Evolutionary conservation across 768 basidiomycete species (phyloP), one percentile per base, ranked within the genome.

Genomic region (Mycena leptocephala): DNA sequence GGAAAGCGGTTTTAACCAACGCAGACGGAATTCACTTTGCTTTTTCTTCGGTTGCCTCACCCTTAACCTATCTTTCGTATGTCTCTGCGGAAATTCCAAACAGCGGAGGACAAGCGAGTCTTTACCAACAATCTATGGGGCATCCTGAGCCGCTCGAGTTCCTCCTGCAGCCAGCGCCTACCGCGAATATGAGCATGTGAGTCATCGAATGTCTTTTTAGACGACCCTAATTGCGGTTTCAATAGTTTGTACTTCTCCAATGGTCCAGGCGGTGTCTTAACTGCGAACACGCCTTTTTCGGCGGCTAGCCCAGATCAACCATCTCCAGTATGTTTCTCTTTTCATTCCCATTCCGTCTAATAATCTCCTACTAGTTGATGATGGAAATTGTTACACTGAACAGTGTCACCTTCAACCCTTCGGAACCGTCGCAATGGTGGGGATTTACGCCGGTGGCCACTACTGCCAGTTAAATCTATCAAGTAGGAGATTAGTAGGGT

Each of bases 31-130:
- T 28, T 68, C 51, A 55, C 37, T 55, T 68, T 56, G 33, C 66
- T 28, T 68, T 68, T 68, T 16, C 51, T 39, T 68, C 66, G 51
- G 66, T 68, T 68, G 66, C 66, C 51, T 37, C 66, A 30, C 66
- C 66, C 66, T 68, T 28, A 20, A 68, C 53, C 53, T 68, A 68
- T 56, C 66, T 68, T 68, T 68, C 66, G 53, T 26, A 68, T 68
- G 66, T 68, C 66, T 68, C 66, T 39, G 66, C 66, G 51, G 66
- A 68, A 68, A 68, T 68, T 68, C 66, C 66, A 39, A 68, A 68
- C 48, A 68, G 66, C 35, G 66, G 66, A 68, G 66, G 66, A 28
- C 66, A 68, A 68, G 66, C 66, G 16, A 68, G 66, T 37, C 66
- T 68, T 55, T 68, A 68, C 51, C 66, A 68, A 55, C 66, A 68